Percentiles rank a stretch among this genome's conserved stretches.
Evolutionary conservation across 2,329 filamentous ascomycete species (phyloP).

Genomic region (Ceratocystis cacaofunesta): DNA sequence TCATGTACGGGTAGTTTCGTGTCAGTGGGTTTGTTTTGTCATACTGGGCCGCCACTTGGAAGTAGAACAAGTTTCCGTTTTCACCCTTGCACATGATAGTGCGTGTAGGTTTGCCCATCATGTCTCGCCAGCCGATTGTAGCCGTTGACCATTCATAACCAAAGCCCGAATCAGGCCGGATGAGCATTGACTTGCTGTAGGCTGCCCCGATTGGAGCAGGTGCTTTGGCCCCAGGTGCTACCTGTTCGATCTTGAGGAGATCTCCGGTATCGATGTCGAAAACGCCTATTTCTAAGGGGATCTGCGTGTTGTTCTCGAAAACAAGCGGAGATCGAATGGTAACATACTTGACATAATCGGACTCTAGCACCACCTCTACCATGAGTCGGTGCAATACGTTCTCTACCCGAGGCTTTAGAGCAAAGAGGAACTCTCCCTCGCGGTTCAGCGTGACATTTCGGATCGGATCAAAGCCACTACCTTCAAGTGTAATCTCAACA

Average conservation of each 20-base stretch:
- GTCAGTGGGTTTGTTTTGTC: conserved; percentile 73
- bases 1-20: conserved; percentile 86
- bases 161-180: conserved; percentile 89
- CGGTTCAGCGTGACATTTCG: conserved; percentile 78
- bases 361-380: conserved; percentile 79
- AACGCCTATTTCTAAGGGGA: conserved; percentile 84
- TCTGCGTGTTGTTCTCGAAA: conserved; percentile 92
- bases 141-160: conserved; percentile 92
- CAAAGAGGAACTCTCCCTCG: conserved; percentile 89
- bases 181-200: conserved; percentile 72
- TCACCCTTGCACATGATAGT: conserved; percentile 84
- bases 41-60: conserved; percentile 79
- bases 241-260: conserved; percentile 93
- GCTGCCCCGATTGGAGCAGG: conserved; percentile 86
- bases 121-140: conserved; percentile 79
- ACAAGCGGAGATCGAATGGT: conserved; percentile 83
- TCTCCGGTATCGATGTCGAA: conserved; percentile 79
- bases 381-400: conserved; percentile 75
- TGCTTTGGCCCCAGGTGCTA: conserved; percentile 75
- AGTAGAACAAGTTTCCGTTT: conserved; percentile 82
- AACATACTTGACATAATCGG: conserved; percentile 95
- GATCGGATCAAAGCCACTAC: conserved; percentile 83
- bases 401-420: conserved; percentile 73
- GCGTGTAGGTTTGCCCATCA: conserved; percentile 68
- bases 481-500: conserved; percentile 73